Evolutionary conservation across 2,329 filamentous ascomycete genomes (phyloP).

Genomic region (Diaporthe amygdali): DNA sequence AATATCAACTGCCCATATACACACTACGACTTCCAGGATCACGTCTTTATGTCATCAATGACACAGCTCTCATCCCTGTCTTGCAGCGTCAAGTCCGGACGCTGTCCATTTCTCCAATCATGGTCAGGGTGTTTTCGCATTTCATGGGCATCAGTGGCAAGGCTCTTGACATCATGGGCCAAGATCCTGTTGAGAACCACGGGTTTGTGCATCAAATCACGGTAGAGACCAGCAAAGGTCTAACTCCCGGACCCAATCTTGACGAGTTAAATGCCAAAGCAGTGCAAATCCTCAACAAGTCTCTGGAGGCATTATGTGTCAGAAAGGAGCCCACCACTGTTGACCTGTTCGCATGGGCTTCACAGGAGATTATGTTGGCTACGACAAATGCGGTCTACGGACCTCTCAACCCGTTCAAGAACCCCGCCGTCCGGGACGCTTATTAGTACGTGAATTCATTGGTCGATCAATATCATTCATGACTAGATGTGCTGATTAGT

Average conservation of each 20-base stretch:
- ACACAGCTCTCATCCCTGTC: slow-evolving; percentile 30
- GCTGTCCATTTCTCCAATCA: neutral
- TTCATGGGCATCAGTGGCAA: neutral
- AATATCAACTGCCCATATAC: slow-evolving; percentile 32
- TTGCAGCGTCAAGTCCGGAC: slow-evolving; percentile 26
- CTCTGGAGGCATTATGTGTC: neutral
- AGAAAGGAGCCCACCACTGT: neutral
- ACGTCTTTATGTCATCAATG: slow-evolving; percentile 34
- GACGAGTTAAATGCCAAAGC: neutral
- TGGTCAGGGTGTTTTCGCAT: neutral
- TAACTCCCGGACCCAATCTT: neutral
- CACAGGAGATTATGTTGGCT: slow-evolving; percentile 8
- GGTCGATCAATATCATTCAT: neutral
- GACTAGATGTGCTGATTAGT: neutral
- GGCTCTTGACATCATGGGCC: neutral
- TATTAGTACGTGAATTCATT: neutral
- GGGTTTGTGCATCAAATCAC: neutral
- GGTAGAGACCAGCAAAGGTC: neutral
- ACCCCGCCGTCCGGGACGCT: neutral
- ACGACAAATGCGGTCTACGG: slow-evolving; percentile 12
- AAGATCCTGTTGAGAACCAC: neutral
- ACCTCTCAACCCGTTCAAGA: neutral
- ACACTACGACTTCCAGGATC: slow-evolving; percentile 32
- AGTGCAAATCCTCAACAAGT: neutral
- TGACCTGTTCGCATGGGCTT: slow-evolving; percentile 2